Evolutionary conservation across 352 stramenopile genomes (phyloP), one percentile per base, ranked within the genome.

Genomic region (Phytophthora niederhauseri): DNA sequence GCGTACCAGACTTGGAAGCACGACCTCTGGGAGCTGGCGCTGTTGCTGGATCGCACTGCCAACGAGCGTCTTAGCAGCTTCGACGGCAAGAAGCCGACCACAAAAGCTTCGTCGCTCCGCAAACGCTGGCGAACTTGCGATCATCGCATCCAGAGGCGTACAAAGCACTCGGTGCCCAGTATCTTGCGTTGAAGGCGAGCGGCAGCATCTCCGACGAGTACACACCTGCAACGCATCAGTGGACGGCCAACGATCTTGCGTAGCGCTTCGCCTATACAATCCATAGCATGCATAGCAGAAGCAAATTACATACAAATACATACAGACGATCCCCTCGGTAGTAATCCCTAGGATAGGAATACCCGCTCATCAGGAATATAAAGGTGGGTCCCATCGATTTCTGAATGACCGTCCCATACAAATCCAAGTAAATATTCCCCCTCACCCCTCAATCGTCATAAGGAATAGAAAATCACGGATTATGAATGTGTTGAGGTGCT

Each of bases 11-110:
- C n/a, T n/a, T n/a, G n/a, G n/a, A n/a, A n/a, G n/a, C n/a, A n/a
- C n/a, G n/a, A n/a, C n/a, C n/a, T n/a, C n/a, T n/a, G 59, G 45
- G n/a, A 38, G 1, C 7, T 64, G 8, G 17, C 26, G 11, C 0
- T 55, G 1, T 7, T 9, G 4, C 15, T 56, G 4, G 28, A 56
- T 17, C 43, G 28, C 4, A 28, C 57, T 4, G 57, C 43, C 3
- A 64, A 55, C 28, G 57, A 56, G n/a, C 45, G 28, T 7, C n/a
- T 55, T 2, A 7, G 45, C 12, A 12, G 14, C 14, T 48, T 15
- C 45, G 57, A 55, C 17, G 26, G n/a, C 9, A 63, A 22, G 7
- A 61, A 61, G 15, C 54, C 54, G 12, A 41, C 36, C 12, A 4
- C 19, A 3, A 51, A 61, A 30, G 20, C 54, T 9, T 22, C 6